Conservation (phyloP, 352 stramenopile species). For the Halophytophthora polymorphica region DNA sequence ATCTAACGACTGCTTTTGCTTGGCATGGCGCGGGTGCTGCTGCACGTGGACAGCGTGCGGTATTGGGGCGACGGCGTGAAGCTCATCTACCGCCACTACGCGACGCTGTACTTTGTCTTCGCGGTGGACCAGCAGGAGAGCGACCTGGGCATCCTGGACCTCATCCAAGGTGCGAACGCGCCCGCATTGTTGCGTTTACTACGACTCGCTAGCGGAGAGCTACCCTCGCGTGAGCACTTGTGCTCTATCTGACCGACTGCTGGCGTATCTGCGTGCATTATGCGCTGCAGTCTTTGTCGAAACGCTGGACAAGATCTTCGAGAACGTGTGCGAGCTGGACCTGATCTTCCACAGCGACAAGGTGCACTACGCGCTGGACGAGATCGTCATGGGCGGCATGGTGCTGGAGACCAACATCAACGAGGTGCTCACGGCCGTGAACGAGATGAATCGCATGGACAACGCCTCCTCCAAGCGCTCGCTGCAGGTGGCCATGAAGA, state of each 20-base stretch:
- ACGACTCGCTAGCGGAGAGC: too few species aligned
- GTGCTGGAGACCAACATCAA: conserved; percentile 99
- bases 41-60: conserved; percentile 54
- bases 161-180: conserved; percentile 96
- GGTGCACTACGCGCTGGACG: conserved; percentile 96
- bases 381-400: conserved; percentile 99
- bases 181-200: too few species aligned
- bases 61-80: conserved; percentile 98
- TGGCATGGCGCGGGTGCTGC: too few species aligned
- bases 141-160: conserved; percentile 98
- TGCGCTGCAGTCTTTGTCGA: conserved; percentile 88
- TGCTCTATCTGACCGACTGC: not conserved
- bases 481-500: conserved; percentile 71
- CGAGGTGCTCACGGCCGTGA: conserved; percentile 95
- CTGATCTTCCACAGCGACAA: conserved; percentile 99
- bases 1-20: not conserved
- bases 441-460: conserved; percentile 96
- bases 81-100: conserved; percentile 99
- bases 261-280: not conserved
- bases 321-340: conserved; percentile 99
- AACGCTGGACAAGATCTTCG: conserved; percentile 98
- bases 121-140: conserved; percentile 97
- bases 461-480: conserved; percentile 74
- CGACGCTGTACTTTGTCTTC: conserved; percentile 99
- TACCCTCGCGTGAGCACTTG: not conserved